Base-by-base conservation (phyloP, 78 protist genomes). In the Diacronema lutheri region DNA sequence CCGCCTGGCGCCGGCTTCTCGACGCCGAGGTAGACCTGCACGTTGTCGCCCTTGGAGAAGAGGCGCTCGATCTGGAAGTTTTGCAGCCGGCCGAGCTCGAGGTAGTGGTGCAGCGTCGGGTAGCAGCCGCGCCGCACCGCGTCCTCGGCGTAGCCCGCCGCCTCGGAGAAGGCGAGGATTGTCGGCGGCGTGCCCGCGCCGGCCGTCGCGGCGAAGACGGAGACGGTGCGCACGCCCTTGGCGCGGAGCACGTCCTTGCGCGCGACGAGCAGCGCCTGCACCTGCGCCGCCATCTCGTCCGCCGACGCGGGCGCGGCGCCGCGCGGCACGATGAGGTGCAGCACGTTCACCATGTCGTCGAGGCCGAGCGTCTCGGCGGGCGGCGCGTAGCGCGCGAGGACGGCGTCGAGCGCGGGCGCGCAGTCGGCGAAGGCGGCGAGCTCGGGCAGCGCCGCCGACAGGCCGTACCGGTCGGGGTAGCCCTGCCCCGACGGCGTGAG, bases 21-120 rank as follows among this genome's bases (percentile, higher is more conserved):
- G 64, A 62, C 66, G 16, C 76, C 57, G 50, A 50, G 57, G 29
- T 41, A 66, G 2, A 64, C 31, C 62, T 77, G 19, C 44, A 31
- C 9, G 40, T 35, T 26, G 64, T 44, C 50, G 50, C 50, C 50
- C 16, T 7, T 3, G 16, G 50, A 44, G 50, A 44, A 44, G 50
- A 44, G 50, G 12, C 77, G 77, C 77, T 38, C 31, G 6, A 19
- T 50, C 46, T 6, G 0, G 41, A 89, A 97, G 89, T 95, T 92
- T 19, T 35, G n/a, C 73, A 97, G 55, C 33, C 90, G 81, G 40
- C 80, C 65, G 44, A 97, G 86, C 80, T 95, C 97, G 31, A 97
- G 91, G 72, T 88, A 84, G 92, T 91, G 88, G 6, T 96, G 97
- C 84, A 93, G 84, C 0, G 98, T 92, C 0, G 99, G 97, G 41